Percentiles rank a stretch among this genome's conserved stretches.
phyloP scores from a whole-genome alignment of 1,139 yeast genomes.

The Waltiozyma sp. region DNA sequence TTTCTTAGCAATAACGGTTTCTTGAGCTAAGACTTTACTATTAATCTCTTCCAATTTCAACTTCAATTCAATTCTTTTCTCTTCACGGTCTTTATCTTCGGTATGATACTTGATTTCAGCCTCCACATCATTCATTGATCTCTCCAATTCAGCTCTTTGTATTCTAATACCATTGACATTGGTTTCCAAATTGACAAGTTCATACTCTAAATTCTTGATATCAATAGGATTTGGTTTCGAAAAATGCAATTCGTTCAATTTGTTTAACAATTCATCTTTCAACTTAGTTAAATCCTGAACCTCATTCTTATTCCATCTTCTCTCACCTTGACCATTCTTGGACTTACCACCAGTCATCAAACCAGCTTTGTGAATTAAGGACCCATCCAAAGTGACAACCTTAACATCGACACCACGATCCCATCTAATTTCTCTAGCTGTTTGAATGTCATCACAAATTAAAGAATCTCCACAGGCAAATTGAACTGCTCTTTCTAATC shows the following conservation, averaged over 20 bases:
- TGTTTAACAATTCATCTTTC: slow-evolving; percentile 50
- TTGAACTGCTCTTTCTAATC: slow-evolving; percentile 66
- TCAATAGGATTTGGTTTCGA: slow-evolving; percentile 43
- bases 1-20: slow-evolving; percentile 25
- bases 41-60: slow-evolving; percentile 16
- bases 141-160: slow-evolving; percentile 36
- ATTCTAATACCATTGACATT: slow-evolving; percentile 41
- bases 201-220: slow-evolving; percentile 51
- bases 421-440: slow-evolving; percentile 74
- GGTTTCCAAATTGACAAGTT: slow-evolving; percentile 39
- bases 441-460: slow-evolving; percentile 60
- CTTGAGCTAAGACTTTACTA: slow-evolving; percentile 17
- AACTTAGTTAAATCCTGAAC: slow-evolving; percentile 43
- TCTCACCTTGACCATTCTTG: slow-evolving; percentile 21
- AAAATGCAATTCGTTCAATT: slow-evolving; percentile 39
- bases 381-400: slow-evolving; percentile 75
- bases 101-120: slow-evolving; percentile 46
- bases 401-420: slow-evolving; percentile 46
- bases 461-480: slow-evolving; percentile 75
- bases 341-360: slow-evolving; percentile 83
- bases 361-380: slow-evolving; percentile 76
- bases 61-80: slow-evolving; percentile 18
- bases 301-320: slow-evolving; percentile 70
- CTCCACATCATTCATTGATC: slow-evolving; percentile 42
- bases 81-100: slow-evolving; percentile 24